These are phyloP conservation scores for Lipomyces sp. DNA, from an alignment of 805 yeast genomes.

Conservation along the genomic window DNA sequence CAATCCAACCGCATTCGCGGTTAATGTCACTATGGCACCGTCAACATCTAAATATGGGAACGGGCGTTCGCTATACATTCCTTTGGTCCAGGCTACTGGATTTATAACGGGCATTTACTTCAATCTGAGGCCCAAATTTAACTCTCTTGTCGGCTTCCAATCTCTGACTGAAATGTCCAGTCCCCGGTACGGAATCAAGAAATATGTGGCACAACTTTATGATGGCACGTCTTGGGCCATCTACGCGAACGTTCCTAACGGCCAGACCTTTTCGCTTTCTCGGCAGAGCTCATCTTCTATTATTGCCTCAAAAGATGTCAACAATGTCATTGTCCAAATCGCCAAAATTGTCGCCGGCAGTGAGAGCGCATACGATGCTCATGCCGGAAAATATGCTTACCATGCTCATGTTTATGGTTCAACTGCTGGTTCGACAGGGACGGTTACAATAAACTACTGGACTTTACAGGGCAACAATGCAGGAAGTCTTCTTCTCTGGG, in stretches of 20 bases:
- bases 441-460: slow-evolving; percentile 22
- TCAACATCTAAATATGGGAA: slow-evolving; percentile 16
- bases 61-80: slow-evolving; percentile 39
- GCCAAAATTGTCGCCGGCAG: slow-evolving; percentile 54
- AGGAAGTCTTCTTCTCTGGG: slow-evolving; percentile 57
- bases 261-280: slow-evolving; percentile 42
- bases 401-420: slow-evolving; percentile 53
- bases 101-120: slow-evolving; percentile 57
- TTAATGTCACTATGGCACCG: slow-evolving; percentile 32
- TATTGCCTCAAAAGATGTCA: slow-evolving; percentile 51
- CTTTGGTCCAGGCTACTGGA: slow-evolving; percentile 67
- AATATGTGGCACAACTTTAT: slow-evolving; percentile 59
- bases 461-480: slow-evolving; percentile 48
- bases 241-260: slow-evolving; percentile 54
- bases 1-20: slow-evolving; percentile 37
- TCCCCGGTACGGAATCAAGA: slow-evolving; percentile 52
- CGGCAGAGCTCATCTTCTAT: slow-evolving; percentile 48
- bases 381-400: slow-evolving; percentile 67
- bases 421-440: slow-evolving; percentile 22
- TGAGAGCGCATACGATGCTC: slow-evolving; percentile 54
- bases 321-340: slow-evolving; percentile 63
- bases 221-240: slow-evolving; percentile 69
- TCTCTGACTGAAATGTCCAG: slow-evolving; percentile 51
- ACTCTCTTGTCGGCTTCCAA: slow-evolving; percentile 60
- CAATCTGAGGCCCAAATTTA: slow-evolving; percentile 40